Percentiles rank a stretch among this genome's conserved stretches.
These are phyloP conservation scores for Ramularia collo-cygni DNA, from an alignment of 2,329 filamentous ascomycete genomes.

Conservation along the genomic window DNA sequence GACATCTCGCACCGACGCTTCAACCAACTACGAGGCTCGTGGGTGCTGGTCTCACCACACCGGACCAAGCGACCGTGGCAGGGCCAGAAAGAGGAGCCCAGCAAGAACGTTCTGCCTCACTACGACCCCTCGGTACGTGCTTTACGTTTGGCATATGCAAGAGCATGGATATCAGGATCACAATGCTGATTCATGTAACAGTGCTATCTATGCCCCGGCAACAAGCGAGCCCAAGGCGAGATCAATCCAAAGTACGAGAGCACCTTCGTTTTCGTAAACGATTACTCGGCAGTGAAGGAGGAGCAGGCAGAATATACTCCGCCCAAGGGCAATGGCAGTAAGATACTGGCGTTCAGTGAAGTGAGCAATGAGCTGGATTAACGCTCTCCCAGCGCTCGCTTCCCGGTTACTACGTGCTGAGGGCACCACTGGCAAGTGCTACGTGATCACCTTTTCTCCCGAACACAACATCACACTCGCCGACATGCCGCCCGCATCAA, in stretches of 20 bases:
- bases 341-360: constrained; percentile 10
- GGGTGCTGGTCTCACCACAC: constrained; percentile 92
- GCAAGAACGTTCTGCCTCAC: constrained; percentile 52
- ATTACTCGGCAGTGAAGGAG: constrained; percentile 95
- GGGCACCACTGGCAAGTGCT: constrained; percentile 89
- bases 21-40: constrained; percentile 83
- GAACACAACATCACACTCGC: constrained; percentile 88
- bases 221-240: constrained; percentile 80
- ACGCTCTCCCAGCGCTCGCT: constrained; percentile 53
- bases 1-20: constrained; percentile 95
- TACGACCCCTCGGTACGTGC: constrained; percentile 64
- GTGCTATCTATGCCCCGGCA: constrained; percentile 93
- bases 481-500: constrained; percentile 71
- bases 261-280: constrained; percentile 93
- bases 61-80: constrained; percentile 97
- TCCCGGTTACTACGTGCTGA: constrained; percentile 73
- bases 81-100: constrained; percentile 47
- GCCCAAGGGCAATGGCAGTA: constrained; percentile 45
- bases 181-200: constrained; percentile 32
- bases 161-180: not conserved
- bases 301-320: constrained; percentile 71
- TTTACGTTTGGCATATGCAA: not conserved
- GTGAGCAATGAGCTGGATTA: not conserved
- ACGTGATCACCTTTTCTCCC: constrained; percentile 89
- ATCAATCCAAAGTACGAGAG: constrained; percentile 76